Evolutionary conservation across 164 flowering plant genomes (phyloP), one percentile per base, ranked within the genome.

Genomic region (Aristolochia californica): DNA sequence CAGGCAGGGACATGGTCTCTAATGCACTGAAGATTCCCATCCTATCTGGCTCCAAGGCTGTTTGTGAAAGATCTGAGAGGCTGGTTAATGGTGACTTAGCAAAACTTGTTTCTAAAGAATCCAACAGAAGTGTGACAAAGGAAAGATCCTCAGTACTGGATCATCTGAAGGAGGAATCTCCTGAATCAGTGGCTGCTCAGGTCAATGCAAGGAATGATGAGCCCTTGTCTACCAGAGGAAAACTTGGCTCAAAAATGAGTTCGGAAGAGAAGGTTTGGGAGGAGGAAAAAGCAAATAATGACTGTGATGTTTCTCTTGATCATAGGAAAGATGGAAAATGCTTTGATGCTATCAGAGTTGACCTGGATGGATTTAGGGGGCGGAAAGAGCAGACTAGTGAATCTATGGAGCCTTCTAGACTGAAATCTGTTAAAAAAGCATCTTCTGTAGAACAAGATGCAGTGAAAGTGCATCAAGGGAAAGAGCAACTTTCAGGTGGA

Each of bases 311-410:
- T 30, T 56, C 52, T 21, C 20, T 21, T 59, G 55, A 57, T 20
- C 55, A 53, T 2, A 56, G 48, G 51, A 72, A 70, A 25, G 68
- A 57, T 17, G 66, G 68, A 45, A 70, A 55, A 40, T 40, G 25
- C 57, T 45, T 48, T 53, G 66, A 55, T 18, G n/a, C 54, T 3
- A 52, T 21, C 22, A 62, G 66, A 59, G 55, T 38, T 56, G 67
- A 61, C 14, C 45, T 60, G 21, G 63, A 70, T 64, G 59, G 52
- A 2, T 38, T 52, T 25, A 65, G 65, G 62, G 65, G 52, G 22
- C 70, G 69, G 68, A 69, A 65, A 55, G 74, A 67, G 65, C 43
- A 26, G 24, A 47, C 21, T 43, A 52, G 43, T 53, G 68, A 66
- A 40, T 51, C 58, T n/a, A 20, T 12, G 25, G 69, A 65, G 62